A percentile compares a stretch with the other conserved stretches of the same genome.
Conservation (phyloP, 2,329 filamentous ascomycete species). For the Claviceps sp. region DNA sequence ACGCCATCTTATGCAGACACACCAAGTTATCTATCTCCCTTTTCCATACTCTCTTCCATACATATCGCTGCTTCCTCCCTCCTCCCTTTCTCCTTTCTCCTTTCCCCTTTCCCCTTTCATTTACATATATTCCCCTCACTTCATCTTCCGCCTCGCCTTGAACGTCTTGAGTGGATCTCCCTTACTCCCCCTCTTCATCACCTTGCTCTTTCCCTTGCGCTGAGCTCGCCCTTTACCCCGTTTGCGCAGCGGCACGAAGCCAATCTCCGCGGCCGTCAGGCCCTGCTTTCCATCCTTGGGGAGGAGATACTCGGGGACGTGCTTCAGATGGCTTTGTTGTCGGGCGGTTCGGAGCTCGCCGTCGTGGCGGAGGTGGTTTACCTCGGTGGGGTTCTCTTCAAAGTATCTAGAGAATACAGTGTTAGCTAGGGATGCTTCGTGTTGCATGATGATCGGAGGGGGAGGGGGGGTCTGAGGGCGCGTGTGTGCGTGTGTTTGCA, state of each 20-base stretch:
- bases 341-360: slow-evolving; percentile 71
- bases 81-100: too few relatives aligned
- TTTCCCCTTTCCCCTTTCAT: too few relatives aligned
- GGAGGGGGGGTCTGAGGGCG: too few relatives aligned
- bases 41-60: too few relatives aligned
- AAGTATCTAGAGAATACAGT: slow-evolving; percentile 46
- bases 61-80: neutral
- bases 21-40: too few relatives aligned
- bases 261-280: slow-evolving; percentile 51
- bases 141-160: slow-evolving; percentile 45
- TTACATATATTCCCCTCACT: slow-evolving; percentile 7
- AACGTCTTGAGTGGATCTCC: slow-evolving; percentile 82
- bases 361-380: slow-evolving; percentile 81
- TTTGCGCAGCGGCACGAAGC: slow-evolving; percentile 60
- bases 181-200: slow-evolving; percentile 35
- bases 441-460: too few relatives aligned
- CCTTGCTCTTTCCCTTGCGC: slow-evolving; percentile 29
- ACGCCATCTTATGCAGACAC: too few relatives aligned
- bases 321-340: slow-evolving; percentile 79
- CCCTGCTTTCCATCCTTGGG: slow-evolving; percentile 63
- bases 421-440: neutral
- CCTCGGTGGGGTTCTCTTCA: slow-evolving; percentile 86
- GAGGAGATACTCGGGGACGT: slow-evolving; percentile 87
- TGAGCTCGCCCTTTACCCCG: slow-evolving; percentile 33
- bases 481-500: too few relatives aligned